These are phyloP conservation scores for Blastocystis sp. DNA, from an alignment of 352 stramenopile species.

Conservation along the genomic window DNA sequence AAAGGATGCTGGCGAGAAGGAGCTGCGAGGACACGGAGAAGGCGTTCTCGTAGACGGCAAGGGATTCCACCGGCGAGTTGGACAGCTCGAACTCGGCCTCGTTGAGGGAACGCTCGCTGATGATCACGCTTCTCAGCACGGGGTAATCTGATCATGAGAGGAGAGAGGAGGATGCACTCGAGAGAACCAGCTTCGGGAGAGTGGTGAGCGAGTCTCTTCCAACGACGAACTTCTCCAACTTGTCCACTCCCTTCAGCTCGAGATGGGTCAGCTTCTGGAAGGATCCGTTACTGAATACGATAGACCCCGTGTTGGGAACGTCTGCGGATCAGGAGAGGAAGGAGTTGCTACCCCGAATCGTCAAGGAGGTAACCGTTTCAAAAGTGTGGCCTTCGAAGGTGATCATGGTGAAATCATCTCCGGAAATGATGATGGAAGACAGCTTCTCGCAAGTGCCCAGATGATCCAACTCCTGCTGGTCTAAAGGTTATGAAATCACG, in stretches of 20 bases:
- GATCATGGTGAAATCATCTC: background rate
- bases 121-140: background rate
- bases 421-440: background rate
- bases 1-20: background rate
- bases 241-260: background rate
- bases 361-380: background rate
- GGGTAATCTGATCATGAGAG: background rate
- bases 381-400: background rate
- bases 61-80: background rate
- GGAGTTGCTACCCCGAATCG: background rate
- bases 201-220: background rate
- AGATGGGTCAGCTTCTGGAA: background rate
- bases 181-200: background rate
- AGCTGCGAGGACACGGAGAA: background rate
- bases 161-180: background rate
- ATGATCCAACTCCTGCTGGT: background rate
- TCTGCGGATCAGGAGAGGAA: background rate
- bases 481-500: background rate
- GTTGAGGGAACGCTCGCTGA: background rate
- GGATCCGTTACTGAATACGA: background rate
- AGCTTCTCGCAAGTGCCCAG: conserved; percentile 4
- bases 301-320: background rate
- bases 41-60: background rate
- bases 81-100: background rate
- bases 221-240: background rate